Percentiles rank a stretch among this genome's conserved stretches.
These are phyloP conservation scores for Ceratocystis lukuohia DNA, from an alignment of 2,329 filamentous ascomycete genomes.

Conservation along the genomic window DNA sequence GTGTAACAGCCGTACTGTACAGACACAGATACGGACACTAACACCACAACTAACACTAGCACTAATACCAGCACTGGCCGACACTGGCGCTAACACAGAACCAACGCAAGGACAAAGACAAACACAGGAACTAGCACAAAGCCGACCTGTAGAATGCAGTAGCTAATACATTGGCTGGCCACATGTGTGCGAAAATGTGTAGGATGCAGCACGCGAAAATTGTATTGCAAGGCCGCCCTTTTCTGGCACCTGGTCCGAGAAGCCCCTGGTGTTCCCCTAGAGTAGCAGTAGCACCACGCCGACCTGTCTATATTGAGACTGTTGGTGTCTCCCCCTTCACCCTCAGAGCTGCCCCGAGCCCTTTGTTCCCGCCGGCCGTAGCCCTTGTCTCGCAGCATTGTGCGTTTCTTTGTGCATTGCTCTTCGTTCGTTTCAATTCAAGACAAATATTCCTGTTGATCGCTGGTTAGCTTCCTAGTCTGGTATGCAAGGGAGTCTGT, in stretches of 20 bases:
- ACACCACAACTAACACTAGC: no score
- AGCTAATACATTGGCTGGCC: slow-evolving; percentile 6
- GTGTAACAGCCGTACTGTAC: not conserved
- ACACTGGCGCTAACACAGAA: no score
- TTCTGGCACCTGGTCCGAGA: not conserved
- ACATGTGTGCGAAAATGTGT: not conserved
- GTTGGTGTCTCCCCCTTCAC: no score
- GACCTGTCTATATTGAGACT: not conserved
- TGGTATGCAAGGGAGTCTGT: slow-evolving; percentile 1
- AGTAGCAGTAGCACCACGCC: not conserved
- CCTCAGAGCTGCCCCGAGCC: no score
- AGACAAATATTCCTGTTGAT: slow-evolving; percentile 2
- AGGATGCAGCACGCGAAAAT: not conserved
- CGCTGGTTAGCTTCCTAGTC: not conserved
- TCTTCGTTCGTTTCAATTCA: not conserved
- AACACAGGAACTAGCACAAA: not conserved
- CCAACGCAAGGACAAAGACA: no score
- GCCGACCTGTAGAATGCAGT: not conserved
- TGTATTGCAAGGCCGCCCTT: not conserved
- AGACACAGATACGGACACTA: no score
- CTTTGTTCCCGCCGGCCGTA: no score
- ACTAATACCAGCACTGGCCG: not conserved
- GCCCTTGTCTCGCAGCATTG: no score
- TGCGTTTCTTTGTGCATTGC: no score
- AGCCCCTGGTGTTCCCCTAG: not conserved